Percentiles rank a stretch among this genome's conserved stretches.
Conservation (phyloP, 257 asterid species). For the Penstemon eatonii region DNA sequence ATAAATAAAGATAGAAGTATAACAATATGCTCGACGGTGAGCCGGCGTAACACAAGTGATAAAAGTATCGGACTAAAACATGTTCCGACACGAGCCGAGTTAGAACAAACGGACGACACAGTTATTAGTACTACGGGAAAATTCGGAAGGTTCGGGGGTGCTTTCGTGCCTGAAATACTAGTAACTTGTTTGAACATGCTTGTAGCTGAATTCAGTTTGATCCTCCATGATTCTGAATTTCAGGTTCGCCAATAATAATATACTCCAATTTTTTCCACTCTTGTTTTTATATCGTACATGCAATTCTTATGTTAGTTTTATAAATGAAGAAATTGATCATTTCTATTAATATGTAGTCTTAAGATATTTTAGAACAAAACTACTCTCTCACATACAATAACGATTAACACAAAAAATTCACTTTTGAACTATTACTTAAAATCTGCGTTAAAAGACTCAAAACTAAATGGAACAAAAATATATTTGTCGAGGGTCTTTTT, state of each 20-base stretch:
- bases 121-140: slow-evolving; percentile 37
- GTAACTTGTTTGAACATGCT: slow-evolving; percentile 52
- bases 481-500: too few species aligned
- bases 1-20: too few species aligned
- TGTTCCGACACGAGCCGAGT: slow-evolving; percentile 5
- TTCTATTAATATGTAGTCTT: too few species aligned
- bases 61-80: too few species aligned
- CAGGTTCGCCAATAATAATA: slow-evolving; percentile 40
- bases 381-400: too few species aligned
- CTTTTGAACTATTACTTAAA: too few species aligned
- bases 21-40: not conserved
- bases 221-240: slow-evolving; percentile 47
- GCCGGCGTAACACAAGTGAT: not conserved
- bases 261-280: not conserved
- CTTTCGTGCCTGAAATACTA: slow-evolving; percentile 69
- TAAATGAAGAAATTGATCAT: too few species aligned
- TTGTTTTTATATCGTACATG: not conserved
- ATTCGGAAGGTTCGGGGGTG: slow-evolving; percentile 73
- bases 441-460: too few species aligned
- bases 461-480: too few species aligned
- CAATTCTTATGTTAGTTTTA: too few species aligned
- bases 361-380: too few species aligned
- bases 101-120: slow-evolving; percentile 29
- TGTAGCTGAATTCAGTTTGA: slow-evolving; percentile 44
- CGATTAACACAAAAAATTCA: too few species aligned